Evolutionary conservation across 1,284 basidiomycete species (phyloP), one percentile per base, ranked within the genome.

Genomic region (Cryptococcus neoformans): DNA sequence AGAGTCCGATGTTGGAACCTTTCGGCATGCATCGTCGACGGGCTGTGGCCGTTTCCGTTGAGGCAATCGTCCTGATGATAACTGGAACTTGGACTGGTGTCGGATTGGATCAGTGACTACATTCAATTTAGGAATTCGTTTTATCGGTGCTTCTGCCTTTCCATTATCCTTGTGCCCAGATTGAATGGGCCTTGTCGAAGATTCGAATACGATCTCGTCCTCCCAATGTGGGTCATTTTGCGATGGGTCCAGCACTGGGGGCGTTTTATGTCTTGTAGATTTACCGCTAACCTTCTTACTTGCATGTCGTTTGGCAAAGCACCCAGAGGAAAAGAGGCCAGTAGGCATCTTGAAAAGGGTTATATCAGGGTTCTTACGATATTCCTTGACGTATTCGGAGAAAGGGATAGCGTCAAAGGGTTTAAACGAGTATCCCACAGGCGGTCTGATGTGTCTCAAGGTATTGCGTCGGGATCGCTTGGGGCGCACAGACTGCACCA

Each of bases 171-270:
- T 5, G 14, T 37, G 42, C 7, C 39, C 35, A 7, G 6, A 4
- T 34, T 40, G 39, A 7, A 38, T n/a, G 8, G 40, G 21, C 36
- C 34, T 40, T 35, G 14, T 49, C 36, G 44, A 47, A 35, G 46
- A 46, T 21, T 57, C 56, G 7, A 34, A 28, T 3, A 17, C 44
- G 9, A 58, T 58, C 36, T 38, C 36, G 36, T 58, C 57, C 16
- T 35, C 28, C 5, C 12, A 40, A 41, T 54, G 53, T n/a, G 47
- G 53, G 28, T 50, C 51, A 21, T 50, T 53, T 36, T 47, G 51
- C n/a, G 49, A 34, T n/a, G 53, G 53, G 4, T 41, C 36, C 11
- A 52, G 21, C 17, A 34, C 17, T 28, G 21, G 21, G 6, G 54
- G 37, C 17, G 51, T 28, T 39, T 49, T 21, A n/a, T 21, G 21